Base-by-base conservation (phyloP, 1,284 basidiomycete species). In the Laetiporus sulphureus region DNA sequence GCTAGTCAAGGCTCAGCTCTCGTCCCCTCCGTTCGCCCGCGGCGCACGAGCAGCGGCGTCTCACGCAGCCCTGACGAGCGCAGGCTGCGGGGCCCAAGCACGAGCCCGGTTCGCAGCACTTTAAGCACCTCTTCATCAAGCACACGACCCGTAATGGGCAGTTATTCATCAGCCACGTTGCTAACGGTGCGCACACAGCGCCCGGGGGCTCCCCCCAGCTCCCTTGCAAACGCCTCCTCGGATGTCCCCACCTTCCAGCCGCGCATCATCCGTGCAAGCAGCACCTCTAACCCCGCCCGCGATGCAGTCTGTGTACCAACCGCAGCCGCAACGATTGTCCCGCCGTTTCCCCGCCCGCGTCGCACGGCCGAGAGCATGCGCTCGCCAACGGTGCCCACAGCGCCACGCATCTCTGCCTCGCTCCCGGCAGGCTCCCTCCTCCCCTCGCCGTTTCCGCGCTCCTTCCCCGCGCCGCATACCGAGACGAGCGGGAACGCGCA, bases 201-300 rank as follows among this genome's bases (percentile, higher is more conserved):
- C 45, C 27, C 45, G 46, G 19, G 42, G 12, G 45, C 32, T 22
- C 15, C 49, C n/a, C n/a, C n/a, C n/a, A n/a, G n/a, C n/a, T n/a
- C n/a, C n/a, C n/a, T n/a, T n/a, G n/a, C n/a, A n/a, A n/a, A n/a
- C n/a, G n/a, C n/a, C n/a, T n/a, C n/a, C n/a, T n/a, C n/a, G n/a
- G n/a, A n/a, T 5, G 29, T 43, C 11, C 51, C 65, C 20, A 47
- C 61, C 6, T 81, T 75, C 50, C 79, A 84, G 56, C 83, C 83
- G 21, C 73, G 82, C 42, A 67, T 85, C 43, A 71, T 86, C 41
- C 77, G 79, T 43, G 73, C 69, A 21, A 66, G 63, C 37, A 63
- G 52, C 36, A 52, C 59, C 4, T 38, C 49, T n/a, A 45, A 40
- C 11, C 41, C 52, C 5, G 41, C 49, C 25, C 52, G 50, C 31